These are phyloP conservation scores for Botryotinia narcissicola DNA, from an alignment of 2,329 filamentous ascomycete species.

Conservation along the genomic window DNA sequence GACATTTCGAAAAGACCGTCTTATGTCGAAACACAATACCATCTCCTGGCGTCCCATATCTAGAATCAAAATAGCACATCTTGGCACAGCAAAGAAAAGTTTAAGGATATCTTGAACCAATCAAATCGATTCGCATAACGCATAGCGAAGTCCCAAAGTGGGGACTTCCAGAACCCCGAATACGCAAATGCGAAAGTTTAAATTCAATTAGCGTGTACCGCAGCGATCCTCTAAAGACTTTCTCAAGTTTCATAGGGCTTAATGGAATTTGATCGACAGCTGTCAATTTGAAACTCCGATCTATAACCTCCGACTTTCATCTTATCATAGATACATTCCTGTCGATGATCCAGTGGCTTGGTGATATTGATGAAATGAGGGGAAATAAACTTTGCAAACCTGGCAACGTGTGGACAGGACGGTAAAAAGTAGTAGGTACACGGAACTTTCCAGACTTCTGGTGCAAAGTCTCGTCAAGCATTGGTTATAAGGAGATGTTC, in stretches of 20 bases:
- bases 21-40: neutral
- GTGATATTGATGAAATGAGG: neutral
- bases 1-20: conserved; percentile 1
- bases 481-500: neutral
- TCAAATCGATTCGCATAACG: neutral
- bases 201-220: neutral
- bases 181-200: conserved; percentile 12
- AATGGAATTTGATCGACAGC: neutral
- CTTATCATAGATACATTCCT: neutral
- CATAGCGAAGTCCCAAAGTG: neutral
- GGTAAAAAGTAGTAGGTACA: neutral
- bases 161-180: neutral
- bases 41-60: neutral
- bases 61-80: neutral
- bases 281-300: neutral
- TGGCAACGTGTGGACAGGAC: neutral
- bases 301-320: neutral
- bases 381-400: neutral
- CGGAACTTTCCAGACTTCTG: neutral
- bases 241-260: neutral
- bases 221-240: neutral
- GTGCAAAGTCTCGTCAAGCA: neutral
- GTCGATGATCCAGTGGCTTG: neutral
- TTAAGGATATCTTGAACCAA: neutral
- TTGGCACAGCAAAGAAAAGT: neutral